Percentiles rank a stretch among this genome's conserved stretches.
phyloP scores from a whole-genome alignment of 2,329 filamentous ascomycete species.

The Xylaria sp. region DNA sequence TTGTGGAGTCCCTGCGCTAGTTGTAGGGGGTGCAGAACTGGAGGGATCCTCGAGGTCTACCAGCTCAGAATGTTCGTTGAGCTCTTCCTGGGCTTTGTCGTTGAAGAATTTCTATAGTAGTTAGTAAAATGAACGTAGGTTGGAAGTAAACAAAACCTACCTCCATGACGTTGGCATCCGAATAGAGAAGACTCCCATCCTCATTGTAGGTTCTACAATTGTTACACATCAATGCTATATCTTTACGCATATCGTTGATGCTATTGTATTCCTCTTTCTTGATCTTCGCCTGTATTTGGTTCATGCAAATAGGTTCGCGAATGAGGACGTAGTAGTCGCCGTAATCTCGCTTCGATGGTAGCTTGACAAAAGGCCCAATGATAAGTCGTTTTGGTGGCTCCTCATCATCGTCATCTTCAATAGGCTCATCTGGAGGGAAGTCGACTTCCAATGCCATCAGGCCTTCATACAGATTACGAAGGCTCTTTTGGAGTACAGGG shows the following conservation, averaged over 20 bases:
- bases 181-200: conserved; percentile 89
- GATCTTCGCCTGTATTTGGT: conserved; percentile 92
- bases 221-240: conserved; percentile 84
- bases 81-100: conserved; percentile 63
- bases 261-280: conserved; percentile 93
- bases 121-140: conserved; percentile 50
- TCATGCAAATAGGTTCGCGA: conserved; percentile 92
- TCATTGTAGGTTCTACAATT: conserved; percentile 98
- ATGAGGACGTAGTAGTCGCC: conserved; percentile 97
- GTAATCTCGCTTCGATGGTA: conserved; percentile 89
- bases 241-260: conserved; percentile 81
- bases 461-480: conserved; percentile 80
- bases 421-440: conserved; percentile 64
- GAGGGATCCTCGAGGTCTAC: conserved; percentile 64
- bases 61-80: conserved; percentile 66
- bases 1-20: conserved; percentile 73
- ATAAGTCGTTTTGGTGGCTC: conserved; percentile 77
- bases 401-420: conserved; percentile 66
- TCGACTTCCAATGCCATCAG: conserved; percentile 88
- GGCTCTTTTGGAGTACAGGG: conserved; percentile 79
- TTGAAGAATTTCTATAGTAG: conserved; percentile 66
- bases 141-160: conserved; percentile 63
- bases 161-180: conserved; percentile 93
- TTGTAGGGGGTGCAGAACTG: conserved; percentile 62
- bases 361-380: conserved; percentile 92